Conservation (phyloP, 2,329 filamentous ascomycete genomes). For the Aspergillus thermomutatus region DNA sequence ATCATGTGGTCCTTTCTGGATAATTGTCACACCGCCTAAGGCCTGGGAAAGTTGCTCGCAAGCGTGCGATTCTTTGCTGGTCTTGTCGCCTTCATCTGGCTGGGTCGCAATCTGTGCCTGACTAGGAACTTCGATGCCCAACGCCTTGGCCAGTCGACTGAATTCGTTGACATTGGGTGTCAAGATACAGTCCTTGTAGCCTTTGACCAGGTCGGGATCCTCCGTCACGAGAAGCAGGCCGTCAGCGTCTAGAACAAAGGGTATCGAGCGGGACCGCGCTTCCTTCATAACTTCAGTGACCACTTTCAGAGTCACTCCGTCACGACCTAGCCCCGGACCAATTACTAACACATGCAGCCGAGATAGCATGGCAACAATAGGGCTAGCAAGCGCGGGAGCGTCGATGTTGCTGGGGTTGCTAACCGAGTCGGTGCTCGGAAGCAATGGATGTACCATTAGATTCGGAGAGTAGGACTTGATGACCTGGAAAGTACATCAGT, state of each 20-base stretch:
- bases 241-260: slow-evolving; percentile 89
- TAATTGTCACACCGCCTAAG: slow-evolving; percentile 82
- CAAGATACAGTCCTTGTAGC: slow-evolving; percentile 79
- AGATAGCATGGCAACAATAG: slow-evolving; percentile 75
- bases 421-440: slow-evolving; percentile 68
- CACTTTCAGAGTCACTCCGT: slow-evolving; percentile 84
- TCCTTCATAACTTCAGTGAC: slow-evolving; percentile 74
- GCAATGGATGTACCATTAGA: slow-evolving; percentile 95
- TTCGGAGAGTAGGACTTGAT: slow-evolving; percentile 99
- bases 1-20: slow-evolving; percentile 84
- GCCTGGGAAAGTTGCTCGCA: slow-evolving; percentile 68
- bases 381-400: slow-evolving; percentile 59
- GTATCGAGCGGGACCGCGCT: slow-evolving; percentile 66
- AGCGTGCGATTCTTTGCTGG: slow-evolving; percentile 54
- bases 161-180: slow-evolving; percentile 97
- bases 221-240: slow-evolving; percentile 75
- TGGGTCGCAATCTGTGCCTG: slow-evolving; percentile 36
- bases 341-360: slow-evolving; percentile 90
- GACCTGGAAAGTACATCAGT: slow-evolving; percentile 48
- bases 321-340: slow-evolving; percentile 86
- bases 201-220: slow-evolving; percentile 71
- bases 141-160: slow-evolving; percentile 70
- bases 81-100: slow-evolving; percentile 37
- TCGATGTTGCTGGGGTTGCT: slow-evolving; percentile 48
- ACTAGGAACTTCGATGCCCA: slow-evolving; percentile 60